phyloP scores from a whole-genome alignment of 805 yeast species.

The Candida parachauliodes region DNA sequence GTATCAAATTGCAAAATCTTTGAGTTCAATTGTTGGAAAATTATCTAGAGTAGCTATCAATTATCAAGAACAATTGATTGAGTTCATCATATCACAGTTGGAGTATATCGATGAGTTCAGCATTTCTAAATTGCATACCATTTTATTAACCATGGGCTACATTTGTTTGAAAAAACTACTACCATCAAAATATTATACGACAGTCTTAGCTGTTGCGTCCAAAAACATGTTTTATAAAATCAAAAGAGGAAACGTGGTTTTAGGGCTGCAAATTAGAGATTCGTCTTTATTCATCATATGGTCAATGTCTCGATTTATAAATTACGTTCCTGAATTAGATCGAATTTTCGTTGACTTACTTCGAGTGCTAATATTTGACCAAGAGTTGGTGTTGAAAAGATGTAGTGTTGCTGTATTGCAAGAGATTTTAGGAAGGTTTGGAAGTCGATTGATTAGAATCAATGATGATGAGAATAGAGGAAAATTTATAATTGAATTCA shows the following conservation, averaged over 20 bases:
- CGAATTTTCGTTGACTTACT: constrained; percentile 38
- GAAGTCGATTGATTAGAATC: constrained; percentile 33
- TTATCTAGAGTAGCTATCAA: constrained; percentile 31
- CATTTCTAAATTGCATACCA: constrained; percentile 52
- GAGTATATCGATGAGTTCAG: constrained; percentile 28
- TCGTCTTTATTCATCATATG: constrained; percentile 83
- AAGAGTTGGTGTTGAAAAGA: constrained; percentile 68
- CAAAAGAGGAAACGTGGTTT: constrained; percentile 43
- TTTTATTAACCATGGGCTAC: constrained; percentile 53
- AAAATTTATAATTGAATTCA: constrained; percentile 42
- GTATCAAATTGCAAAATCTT: constrained; percentile 62
- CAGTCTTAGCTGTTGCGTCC: constrained; percentile 37
- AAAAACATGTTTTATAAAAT: constrained; percentile 56
- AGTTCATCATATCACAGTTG: constrained; percentile 28
- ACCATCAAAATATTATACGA: constrained; percentile 20
- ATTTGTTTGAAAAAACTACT: constrained; percentile 24
- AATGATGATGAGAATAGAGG: constrained; percentile 19
- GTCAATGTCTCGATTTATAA: constrained; percentile 43
- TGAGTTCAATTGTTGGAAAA: constrained; percentile 45
- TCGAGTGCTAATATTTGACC: constrained; percentile 60
- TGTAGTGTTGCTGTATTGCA: constrained; percentile 87
- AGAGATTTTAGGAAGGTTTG: constrained; percentile 78
- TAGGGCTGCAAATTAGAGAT: constrained; percentile 75
- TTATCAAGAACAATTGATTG: constrained; percentile 42
- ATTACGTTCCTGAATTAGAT: neutral